A percentile compares a stretch with the other conserved stretches of the same genome.
Conservation (phyloP, 1,139 yeast species). For the Yamadazyma membranifaciens region DNA sequence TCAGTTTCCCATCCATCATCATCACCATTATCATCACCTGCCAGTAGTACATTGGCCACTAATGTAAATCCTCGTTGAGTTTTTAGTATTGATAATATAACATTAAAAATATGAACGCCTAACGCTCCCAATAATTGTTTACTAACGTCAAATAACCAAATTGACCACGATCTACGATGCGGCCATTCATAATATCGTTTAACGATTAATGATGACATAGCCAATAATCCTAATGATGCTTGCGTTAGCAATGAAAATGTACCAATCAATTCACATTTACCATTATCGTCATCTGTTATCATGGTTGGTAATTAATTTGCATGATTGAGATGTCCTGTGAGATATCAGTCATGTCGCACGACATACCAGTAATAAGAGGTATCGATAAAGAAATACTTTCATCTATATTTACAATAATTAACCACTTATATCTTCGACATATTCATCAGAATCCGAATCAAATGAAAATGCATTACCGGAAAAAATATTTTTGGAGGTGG, state of each 20-base stretch:
- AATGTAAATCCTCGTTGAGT: constrained; percentile 9
- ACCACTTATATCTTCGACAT: constrained; percentile 6
- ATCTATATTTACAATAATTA: constrained; percentile 4
- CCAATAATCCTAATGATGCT: constrained; percentile 66
- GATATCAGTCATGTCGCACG: background rate
- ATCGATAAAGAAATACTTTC: background rate
- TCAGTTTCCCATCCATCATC: constrained; percentile 13
- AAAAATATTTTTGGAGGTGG: constrained; percentile 46
- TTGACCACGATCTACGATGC: constrained; percentile 74
- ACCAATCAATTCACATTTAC: constrained; percentile 64
- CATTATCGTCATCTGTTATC: background rate
- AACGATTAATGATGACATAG: constrained; percentile 68
- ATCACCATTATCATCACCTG: constrained; percentile 5
- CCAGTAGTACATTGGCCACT: background rate
- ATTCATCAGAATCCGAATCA: constrained; percentile 28
- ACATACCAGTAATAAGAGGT: background rate
- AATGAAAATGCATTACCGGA: constrained; percentile 33
- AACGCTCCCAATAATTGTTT: constrained; percentile 87
- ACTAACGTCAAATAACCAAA: constrained; percentile 88
- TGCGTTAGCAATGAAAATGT: constrained; percentile 71
- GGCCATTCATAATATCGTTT: constrained; percentile 83
- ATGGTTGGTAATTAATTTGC: background rate
- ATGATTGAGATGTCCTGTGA: constrained; percentile 2
- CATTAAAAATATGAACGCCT: constrained; percentile 78
- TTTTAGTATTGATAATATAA: constrained; percentile 66